A percentile compares a stretch with the other conserved stretches of the same genome.
These are phyloP conservation scores for Zostera marina DNA, from an alignment of 116 monocot genomes.

Conservation along the genomic window DNA sequence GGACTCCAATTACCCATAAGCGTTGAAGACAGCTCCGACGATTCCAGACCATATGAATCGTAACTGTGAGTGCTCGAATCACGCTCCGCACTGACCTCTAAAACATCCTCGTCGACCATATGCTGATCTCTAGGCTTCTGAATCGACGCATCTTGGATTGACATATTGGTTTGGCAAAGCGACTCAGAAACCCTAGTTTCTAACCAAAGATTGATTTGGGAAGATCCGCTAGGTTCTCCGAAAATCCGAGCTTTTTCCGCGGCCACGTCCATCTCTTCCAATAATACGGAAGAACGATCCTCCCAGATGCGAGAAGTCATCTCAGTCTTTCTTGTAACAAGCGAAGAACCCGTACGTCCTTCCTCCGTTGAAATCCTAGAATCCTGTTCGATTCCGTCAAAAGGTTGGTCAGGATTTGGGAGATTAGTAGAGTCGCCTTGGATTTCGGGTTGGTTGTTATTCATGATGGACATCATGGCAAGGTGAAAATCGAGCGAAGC, in stretches of 20 bases:
- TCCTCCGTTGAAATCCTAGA: neutral
- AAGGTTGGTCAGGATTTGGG: neutral
- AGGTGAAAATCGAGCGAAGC: neutral
- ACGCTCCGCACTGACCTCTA: neutral
- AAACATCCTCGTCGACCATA: neutral
- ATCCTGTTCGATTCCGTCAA: neutral
- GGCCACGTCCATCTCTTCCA: neutral
- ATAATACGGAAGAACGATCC: neutral
- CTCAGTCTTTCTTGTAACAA: no score
- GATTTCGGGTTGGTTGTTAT: slow-evolving; percentile 3
- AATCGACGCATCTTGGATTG: neutral
- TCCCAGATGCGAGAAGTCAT: neutral
- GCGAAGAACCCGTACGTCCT: neutral
- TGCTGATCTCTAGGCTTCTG: neutral
- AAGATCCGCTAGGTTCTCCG: neutral
- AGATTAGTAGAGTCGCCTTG: neutral
- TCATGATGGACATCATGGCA: slow-evolving; percentile 3
- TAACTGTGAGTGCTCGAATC: neutral
- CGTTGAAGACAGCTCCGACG: neutral
- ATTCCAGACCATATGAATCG: slow-evolving; percentile 6
- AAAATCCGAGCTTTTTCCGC: neutral
- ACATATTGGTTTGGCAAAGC: neutral
- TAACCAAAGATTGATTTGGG: neutral
- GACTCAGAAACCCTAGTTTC: slow-evolving; percentile 5
- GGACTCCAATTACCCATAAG: slow-evolving; percentile 20